Conservation (phyloP, 2,329 filamentous ascomycete genomes). For the Saccharata proteae region DNA sequence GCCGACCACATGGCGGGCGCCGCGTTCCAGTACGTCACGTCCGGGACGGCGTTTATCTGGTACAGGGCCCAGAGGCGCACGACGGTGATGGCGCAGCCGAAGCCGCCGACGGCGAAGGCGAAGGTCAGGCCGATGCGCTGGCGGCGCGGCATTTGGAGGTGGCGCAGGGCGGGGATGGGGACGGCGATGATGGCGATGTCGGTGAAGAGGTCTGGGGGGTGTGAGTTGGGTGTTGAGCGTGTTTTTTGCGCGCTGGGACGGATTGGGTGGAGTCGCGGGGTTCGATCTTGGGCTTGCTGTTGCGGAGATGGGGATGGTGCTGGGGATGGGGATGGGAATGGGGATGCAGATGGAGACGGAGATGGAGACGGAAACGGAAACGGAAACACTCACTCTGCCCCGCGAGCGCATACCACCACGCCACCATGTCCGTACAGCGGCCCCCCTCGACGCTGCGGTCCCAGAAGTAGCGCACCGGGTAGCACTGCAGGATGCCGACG, state of each 20-base stretch:
- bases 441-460: slow-evolving; percentile 16
- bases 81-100: slow-evolving; percentile 18
- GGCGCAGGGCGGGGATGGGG: slow-evolving; percentile 14
- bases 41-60: slow-evolving; percentile 14
- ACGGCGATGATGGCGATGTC: slow-evolving; percentile 17
- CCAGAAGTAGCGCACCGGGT: slow-evolving; percentile 16
- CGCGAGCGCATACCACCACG: slow-evolving; percentile 19
- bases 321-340: too few relatives aligned
- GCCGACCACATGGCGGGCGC: slow-evolving; percentile 13
- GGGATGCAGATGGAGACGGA: too few relatives aligned
- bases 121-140: slow-evolving; percentile 15
- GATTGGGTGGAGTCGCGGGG: too few relatives aligned
- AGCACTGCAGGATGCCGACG: slow-evolving; percentile 16
- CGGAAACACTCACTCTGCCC: too few relatives aligned
- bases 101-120: slow-evolving; percentile 18
- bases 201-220: too few relatives aligned
- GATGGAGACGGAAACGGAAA: too few relatives aligned
- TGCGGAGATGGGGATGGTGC: slow-evolving; percentile 20
- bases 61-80: slow-evolving; percentile 15
- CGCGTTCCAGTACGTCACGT: slow-evolving; percentile 18
- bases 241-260: too few relatives aligned
- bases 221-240: too few relatives aligned
- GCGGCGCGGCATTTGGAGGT: slow-evolving; percentile 14
- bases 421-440: slow-evolving; percentile 15
- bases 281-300: too few relatives aligned